Percentiles rank a stretch among this genome's conserved stretches.
phyloP scores from a whole-genome alignment of 1,284 basidiomycete species.

The Taiwanofungus camphoratus region DNA sequence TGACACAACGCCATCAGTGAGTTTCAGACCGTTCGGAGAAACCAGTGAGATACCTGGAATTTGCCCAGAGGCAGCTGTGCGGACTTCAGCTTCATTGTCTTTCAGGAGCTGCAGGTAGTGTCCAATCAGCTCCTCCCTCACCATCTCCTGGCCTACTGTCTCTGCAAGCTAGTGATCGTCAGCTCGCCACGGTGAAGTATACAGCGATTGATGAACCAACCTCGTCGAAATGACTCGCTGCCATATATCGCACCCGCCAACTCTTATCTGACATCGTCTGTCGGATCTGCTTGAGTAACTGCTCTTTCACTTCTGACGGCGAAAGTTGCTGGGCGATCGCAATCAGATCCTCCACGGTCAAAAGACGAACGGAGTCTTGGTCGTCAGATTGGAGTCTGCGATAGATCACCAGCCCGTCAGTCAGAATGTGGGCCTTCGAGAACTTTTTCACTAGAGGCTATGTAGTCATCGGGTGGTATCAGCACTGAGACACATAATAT shows the following conservation, averaged over 20 bases:
- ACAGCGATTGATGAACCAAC: conserved; percentile 32
- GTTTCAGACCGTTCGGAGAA: not conserved
- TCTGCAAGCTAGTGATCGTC: conserved; percentile 68
- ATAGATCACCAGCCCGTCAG: conserved; percentile 91
- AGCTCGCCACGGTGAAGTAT: conserved; percentile 2
- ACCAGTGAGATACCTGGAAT: conserved; percentile 72
- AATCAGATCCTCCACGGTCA: conserved; percentile 96
- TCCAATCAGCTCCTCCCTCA: conserved; percentile 90
- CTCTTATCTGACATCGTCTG: conserved; percentile 92
- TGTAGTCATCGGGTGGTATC: conserved; percentile 9
- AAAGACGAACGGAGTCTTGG: conserved; percentile 94
- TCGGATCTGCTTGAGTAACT: conserved; percentile 85
- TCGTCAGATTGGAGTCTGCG: conserved; percentile 94
- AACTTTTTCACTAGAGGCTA: conserved; percentile 78
- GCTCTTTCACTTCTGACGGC: conserved; percentile 86
- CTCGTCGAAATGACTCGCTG: conserved; percentile 96
- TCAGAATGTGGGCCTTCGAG: conserved; percentile 74
- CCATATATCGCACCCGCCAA: conserved; percentile 99
- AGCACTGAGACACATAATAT: conserved; percentile 4
- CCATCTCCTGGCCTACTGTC: conserved; percentile 85
- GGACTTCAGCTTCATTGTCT: conserved; percentile 98
- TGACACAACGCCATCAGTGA: conserved; percentile 1
- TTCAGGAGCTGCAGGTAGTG: conserved; percentile 94
- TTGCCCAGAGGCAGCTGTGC: conserved; percentile 93
- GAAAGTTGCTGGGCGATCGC: conserved; percentile 84